phyloP scores from a whole-genome alignment of 345 rosid species.

The Cardamine chenopodiifolia region DNA sequence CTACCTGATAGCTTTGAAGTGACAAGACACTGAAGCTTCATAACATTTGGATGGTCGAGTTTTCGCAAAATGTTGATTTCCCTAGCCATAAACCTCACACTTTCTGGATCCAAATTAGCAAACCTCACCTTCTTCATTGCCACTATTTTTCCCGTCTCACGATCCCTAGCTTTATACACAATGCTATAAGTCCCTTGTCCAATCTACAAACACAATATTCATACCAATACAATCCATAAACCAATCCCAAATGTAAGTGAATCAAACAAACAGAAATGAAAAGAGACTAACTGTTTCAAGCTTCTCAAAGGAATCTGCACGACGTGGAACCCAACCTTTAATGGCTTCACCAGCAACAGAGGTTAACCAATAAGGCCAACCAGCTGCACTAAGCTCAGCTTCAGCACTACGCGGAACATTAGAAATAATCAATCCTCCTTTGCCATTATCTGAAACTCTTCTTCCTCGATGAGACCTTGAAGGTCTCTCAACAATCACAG shows the following conservation, averaged over 20 bases:
- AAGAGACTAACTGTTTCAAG: conserved; percentile 64
- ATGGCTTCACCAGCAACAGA: conserved; percentile 88
- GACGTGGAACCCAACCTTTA: conserved; percentile 79
- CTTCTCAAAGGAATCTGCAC: conserved; percentile 80
- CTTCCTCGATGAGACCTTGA: conserved; percentile 48
- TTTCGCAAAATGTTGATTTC: conserved; percentile 77
- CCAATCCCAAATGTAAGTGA: neutral
- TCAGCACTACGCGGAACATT: conserved; percentile 50
- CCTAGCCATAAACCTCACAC: conserved; percentile 94
- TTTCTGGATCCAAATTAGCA: conserved; percentile 83
- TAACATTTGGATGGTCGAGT: conserved; percentile 84
- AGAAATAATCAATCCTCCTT: conserved; percentile 35
- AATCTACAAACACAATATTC: conserved; percentile 54
- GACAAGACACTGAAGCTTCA: conserved; percentile 84
- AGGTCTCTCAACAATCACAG: conserved; percentile 44
- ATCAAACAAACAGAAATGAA: neutral
- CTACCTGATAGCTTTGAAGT: conserved; percentile 78
- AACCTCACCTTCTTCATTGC: conserved; percentile 97
- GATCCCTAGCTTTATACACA: conserved; percentile 80
- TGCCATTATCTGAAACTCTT: conserved; percentile 46
- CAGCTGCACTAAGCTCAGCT: conserved; percentile 62
- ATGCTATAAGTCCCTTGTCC: conserved; percentile 95
- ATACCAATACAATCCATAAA: conserved; percentile 8
- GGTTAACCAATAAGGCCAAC: conserved; percentile 93
- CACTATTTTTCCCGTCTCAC: conserved; percentile 66